Percentiles rank a stretch among this genome's conserved stretches.
These are phyloP conservation scores for Populus tremula DNA, from an alignment of 345 rosid species.

Conservation along the genomic window DNA sequence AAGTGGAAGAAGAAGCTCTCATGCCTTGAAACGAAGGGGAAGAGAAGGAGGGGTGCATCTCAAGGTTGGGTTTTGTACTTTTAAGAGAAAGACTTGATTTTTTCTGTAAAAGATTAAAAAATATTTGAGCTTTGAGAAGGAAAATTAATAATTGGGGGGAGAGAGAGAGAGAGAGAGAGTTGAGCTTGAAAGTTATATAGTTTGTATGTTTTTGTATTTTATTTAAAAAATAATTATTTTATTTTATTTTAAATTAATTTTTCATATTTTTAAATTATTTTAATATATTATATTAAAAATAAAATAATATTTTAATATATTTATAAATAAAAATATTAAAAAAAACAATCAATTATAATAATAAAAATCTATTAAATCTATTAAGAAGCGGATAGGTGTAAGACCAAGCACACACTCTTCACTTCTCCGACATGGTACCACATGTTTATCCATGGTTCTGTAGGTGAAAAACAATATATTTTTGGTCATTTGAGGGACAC, in stretches of 20 bases:
- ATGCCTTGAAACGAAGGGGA: conserved; percentile 9
- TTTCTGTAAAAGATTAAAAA: no score
- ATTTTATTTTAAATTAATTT: no score
- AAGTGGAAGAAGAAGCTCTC: conserved; percentile 16
- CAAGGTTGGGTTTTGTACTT: conserved; percentile 13
- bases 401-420: neutral
- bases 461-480: neutral
- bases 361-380: no score
- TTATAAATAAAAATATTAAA: no score
- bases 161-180: conserved; percentile 9
- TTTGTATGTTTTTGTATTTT: no score
- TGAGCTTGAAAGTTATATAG: no score
- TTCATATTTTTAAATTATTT: no score
- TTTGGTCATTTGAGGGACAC: neutral
- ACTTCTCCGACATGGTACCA: neutral
- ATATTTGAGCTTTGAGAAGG: conserved; percentile 8
- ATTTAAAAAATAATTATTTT: no score
- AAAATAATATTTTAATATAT: no score
- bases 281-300: no score
- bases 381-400: neutral
- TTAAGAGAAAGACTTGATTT: neutral
- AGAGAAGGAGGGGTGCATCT: conserved; percentile 28
- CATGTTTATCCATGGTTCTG: neutral
- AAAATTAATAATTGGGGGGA: conserved; percentile 19
- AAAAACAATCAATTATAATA: no score